Conservation (phyloP, 305 asterid genomes). For the Fraxinus paxiana region DNA sequence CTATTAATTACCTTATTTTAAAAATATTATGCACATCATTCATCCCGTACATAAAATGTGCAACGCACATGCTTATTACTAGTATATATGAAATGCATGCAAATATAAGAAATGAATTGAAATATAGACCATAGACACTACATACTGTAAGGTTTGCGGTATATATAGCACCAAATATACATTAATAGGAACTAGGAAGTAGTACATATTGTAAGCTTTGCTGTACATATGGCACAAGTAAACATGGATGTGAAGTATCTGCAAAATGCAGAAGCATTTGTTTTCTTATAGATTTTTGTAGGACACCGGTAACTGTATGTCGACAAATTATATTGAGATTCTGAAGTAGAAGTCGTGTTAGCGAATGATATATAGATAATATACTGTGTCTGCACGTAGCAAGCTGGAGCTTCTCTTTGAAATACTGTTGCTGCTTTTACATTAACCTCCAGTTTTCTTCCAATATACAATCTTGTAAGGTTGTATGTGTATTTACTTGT, state of each 20-base stretch:
- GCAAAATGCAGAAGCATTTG: neutral
- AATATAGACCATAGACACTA: neutral
- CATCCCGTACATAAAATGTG: too few relatives aligned
- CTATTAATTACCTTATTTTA: too few relatives aligned
- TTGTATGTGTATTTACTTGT: slow-evolving; percentile 27
- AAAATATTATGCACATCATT: too few relatives aligned
- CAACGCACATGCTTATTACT: too few relatives aligned
- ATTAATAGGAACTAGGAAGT: neutral
- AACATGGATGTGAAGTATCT: neutral
- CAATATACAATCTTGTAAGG: neutral
- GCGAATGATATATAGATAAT: neutral
- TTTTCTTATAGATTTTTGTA: neutral
- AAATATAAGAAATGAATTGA: neutral
- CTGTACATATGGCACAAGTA: neutral
- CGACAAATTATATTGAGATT: neutral
- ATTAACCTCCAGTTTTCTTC: neutral
- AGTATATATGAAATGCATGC: neutral
- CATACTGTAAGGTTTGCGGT: neutral
- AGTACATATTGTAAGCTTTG: neutral
- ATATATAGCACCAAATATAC: neutral
- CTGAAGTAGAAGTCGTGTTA: neutral
- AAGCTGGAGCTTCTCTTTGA: neutral
- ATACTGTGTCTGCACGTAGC: neutral
- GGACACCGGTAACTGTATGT: neutral
- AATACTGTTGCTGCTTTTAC: neutral